Conservation (phyloP, 306 rosid species). For the Vigna mungo region DNA sequence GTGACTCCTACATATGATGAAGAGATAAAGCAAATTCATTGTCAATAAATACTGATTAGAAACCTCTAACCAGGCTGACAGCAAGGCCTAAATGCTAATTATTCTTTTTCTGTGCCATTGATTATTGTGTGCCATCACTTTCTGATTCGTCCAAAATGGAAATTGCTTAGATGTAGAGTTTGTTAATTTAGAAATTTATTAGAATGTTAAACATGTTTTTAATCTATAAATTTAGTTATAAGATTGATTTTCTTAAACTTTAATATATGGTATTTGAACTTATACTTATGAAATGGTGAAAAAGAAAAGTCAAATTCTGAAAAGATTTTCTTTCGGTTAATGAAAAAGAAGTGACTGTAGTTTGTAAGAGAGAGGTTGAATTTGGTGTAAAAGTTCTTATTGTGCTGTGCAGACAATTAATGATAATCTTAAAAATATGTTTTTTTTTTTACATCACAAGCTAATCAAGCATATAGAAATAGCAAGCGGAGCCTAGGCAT, state of each 20-base stretch:
- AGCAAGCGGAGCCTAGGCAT: conserved; percentile 29
- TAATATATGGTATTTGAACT: too few species aligned
- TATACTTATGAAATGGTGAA: too few species aligned
- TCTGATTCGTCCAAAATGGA: not conserved
- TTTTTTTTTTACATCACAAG: conserved; percentile 27
- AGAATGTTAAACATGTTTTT: too few species aligned
- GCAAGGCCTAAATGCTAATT: not conserved
- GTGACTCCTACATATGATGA: conserved; percentile 33
- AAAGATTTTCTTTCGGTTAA: too few species aligned
- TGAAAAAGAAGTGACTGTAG: conserved; percentile 13
- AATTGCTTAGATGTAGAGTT: not conserved
- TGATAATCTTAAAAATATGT: conserved; percentile 11
- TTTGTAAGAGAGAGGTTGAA: not conserved
- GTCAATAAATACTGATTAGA: not conserved
- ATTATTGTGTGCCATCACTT: conserved; percentile 8
- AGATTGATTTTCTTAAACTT: too few species aligned
- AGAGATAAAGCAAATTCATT: not conserved
- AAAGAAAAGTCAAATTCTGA: too few species aligned
- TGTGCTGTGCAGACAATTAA: conserved; percentile 33
- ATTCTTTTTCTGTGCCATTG: not conserved
- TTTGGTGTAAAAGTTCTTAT: conserved; percentile 19
- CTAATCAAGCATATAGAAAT: conserved; percentile 9
- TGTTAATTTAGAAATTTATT: not conserved
- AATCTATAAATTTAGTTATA: too few species aligned
- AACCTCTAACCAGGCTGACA: conserved; percentile 3